A percentile compares a stretch with the other conserved stretches of the same genome.
phyloP scores from a whole-genome alignment of 176 grass and related monocot genomes.

The Miscanthus lutarioriparius region DNA sequence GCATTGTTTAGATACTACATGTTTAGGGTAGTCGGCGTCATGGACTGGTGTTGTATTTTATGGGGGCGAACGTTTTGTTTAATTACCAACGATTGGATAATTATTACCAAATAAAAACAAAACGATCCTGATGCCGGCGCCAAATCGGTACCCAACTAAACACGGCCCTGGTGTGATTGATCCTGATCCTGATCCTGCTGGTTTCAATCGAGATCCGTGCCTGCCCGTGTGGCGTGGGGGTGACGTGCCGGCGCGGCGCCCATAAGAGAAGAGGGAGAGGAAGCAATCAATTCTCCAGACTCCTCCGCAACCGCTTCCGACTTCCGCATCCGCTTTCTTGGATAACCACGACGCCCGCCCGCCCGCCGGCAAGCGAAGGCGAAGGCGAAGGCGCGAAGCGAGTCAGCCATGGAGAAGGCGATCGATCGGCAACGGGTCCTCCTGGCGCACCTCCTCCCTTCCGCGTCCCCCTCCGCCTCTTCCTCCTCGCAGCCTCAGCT shows the following conservation, averaged over 20 bases:
- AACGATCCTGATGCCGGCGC: too few species aligned
- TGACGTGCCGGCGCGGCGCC: too few species aligned
- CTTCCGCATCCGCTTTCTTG: not conserved
- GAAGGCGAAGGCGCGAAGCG: not conserved
- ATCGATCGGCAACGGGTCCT: slow-evolving; percentile 85
- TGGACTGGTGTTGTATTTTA: too few species aligned
- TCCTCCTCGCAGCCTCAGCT: slow-evolving; percentile 13
- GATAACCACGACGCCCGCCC: not conserved
- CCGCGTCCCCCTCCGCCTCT: slow-evolving; percentile 12
- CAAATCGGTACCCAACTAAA: too few species aligned
- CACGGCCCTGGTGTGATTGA: too few species aligned
- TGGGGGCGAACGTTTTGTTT: too few species aligned
- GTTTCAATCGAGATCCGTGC: not conserved
- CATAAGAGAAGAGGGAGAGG: not conserved
- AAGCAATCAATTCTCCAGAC: not conserved
- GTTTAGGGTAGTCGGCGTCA: too few species aligned
- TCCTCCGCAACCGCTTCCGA: too few species aligned
- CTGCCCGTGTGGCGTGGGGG: too few species aligned
- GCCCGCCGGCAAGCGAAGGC: not conserved
- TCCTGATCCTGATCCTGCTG: not conserved
- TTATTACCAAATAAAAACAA: too few species aligned
- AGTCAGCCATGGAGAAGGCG: slow-evolving; percentile 78
- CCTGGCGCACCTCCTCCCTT: slow-evolving; percentile 74
- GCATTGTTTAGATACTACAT: too few species aligned
- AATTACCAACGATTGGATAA: too few species aligned